Evolutionary conservation across 1,284 basidiomycete species (phyloP), one percentile per base, ranked within the genome.

Genomic region (Irpex rosettiformis): DNA sequence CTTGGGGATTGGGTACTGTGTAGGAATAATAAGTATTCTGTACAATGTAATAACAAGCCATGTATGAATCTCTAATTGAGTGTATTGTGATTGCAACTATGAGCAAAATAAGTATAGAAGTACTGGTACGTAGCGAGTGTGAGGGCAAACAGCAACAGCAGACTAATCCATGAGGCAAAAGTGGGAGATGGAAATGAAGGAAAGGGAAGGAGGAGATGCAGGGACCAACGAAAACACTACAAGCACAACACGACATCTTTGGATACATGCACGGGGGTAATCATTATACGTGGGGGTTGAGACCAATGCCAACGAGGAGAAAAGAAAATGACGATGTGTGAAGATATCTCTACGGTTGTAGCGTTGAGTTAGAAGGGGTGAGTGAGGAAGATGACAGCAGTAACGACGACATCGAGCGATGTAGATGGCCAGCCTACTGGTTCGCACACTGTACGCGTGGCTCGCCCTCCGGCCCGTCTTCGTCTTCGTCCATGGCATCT

Each of bases 401-500:
- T 25, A 24, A n/a, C 48, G 48, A 28, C 11, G 4, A 24, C 27
- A 10, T 21, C 48, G 48, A 37, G 43, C 43, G 22, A 18, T 16
- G 43, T 2, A 47, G 7, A 47, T 52, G 3, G 13, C 16, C 4
- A 54, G 58, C 69, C 79, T 76, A 92, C 78, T 92, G 89, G 73
- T 92, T 89, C 53, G 89, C 88, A 68, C 91, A 93, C 75, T 93
- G 91, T 58, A 93, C 90, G 27, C 89, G 83, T 47, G 89, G 90
- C 70, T 89, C 77, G 1, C 81, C 84, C 54, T 86, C 84, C 65
- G 94, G 93, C 69, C 96, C 94, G 66, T 96, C 94, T 91, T 85
- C 83, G 65, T 95, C 94, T 70, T 96, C 94, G 65, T 96, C 94
- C 92, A 95, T 94, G 48, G 81, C 78, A 62, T 91, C 90, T 37